Evolutionary conservation across 495 filamentous ascomycete genomes (phyloP).

Genomic region (Hyaloscypha finlandica): DNA sequence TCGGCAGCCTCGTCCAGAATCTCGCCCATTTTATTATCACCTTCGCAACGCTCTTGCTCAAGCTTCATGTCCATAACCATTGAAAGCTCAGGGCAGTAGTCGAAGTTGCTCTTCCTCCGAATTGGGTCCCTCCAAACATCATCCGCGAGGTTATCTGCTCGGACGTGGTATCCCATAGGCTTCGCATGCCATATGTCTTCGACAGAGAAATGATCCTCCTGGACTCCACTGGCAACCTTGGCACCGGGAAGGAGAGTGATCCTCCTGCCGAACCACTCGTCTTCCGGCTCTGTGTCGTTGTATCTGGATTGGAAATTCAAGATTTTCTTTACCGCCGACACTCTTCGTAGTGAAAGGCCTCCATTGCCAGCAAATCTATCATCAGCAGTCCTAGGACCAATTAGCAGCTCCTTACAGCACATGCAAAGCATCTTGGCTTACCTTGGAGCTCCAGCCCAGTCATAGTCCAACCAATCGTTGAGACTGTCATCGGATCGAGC

Average conservation of each 20-base stretch:
- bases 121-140: constrained; percentile 43
- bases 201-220: constrained; percentile 44
- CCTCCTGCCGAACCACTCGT: constrained; percentile 51
- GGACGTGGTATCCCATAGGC: constrained; percentile 52
- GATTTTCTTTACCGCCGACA: constrained; percentile 44
- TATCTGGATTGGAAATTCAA: constrained; percentile 45
- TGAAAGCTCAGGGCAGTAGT: constrained; percentile 52
- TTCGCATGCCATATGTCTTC: constrained; percentile 46
- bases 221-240: constrained; percentile 41
- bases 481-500: constrained; percentile 46
- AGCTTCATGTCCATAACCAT: constrained; percentile 53
- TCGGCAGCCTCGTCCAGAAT: constrained; percentile 9
- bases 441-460: constrained; percentile 52
- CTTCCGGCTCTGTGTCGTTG: constrained; percentile 48
- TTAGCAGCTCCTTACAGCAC: constrained; percentile 1
- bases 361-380: constrained; percentile 49
- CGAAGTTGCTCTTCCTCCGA: constrained; percentile 43
- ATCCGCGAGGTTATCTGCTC: constrained; percentile 39
- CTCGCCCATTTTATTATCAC: constrained; percentile 28
- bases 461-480: constrained; percentile 49
- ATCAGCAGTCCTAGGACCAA: constrained; percentile 28
- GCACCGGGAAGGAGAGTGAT: constrained; percentile 45
- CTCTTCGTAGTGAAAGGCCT: constrained; percentile 50
- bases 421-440: constrained; percentile 16
- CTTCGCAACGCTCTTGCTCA: constrained; percentile 45